Percentiles rank a stretch among this genome's conserved stretches.
Evolutionary conservation across 306 rosid species (phyloP).

Genomic region (Lathyrus tuberosus): DNA sequence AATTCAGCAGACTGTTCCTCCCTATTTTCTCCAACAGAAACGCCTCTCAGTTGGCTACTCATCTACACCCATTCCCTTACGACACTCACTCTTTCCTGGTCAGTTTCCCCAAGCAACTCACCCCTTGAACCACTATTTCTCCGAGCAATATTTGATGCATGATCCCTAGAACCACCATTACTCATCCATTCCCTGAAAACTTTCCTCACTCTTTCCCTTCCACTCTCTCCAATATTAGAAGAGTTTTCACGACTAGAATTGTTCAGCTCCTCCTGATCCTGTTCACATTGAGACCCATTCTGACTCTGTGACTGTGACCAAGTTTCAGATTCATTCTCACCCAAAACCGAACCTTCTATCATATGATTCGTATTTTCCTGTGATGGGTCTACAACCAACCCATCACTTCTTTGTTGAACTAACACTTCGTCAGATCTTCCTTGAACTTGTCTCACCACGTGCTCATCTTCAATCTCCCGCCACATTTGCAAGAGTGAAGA

Average conservation of each 20-base stretch:
- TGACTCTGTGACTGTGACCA: no score
- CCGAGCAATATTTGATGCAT: constrained; percentile 50
- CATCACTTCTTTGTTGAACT: no score
- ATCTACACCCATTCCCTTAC: constrained; percentile 83
- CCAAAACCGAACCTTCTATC: no score
- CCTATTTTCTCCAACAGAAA: constrained; percentile 56
- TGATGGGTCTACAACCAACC: no score
- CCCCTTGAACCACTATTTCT: constrained; percentile 58
- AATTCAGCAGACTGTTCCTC: constrained; percentile 72
- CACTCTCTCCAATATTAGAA: constrained; percentile 73
- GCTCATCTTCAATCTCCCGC: no score
- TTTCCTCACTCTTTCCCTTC: constrained; percentile 91
- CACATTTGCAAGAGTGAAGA: no score
- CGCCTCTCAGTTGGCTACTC: constrained; percentile 71
- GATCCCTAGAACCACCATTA: constrained; percentile 66
- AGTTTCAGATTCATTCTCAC: no score
- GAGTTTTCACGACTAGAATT: constrained; percentile 62
- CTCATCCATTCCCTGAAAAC: constrained; percentile 90
- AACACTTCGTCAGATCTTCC: no score
- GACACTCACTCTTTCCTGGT: constrained; percentile 85
- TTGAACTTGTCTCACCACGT: no score
- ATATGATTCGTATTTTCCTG: no score
- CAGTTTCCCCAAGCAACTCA: constrained; percentile 79
- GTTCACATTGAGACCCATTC: no score
- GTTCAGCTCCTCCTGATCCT: constrained; percentile 63